Evolutionary conservation across 2,329 filamentous ascomycete species (phyloP), one percentile per base, ranked within the genome.

Genomic region (Orbilia quercus): DNA sequence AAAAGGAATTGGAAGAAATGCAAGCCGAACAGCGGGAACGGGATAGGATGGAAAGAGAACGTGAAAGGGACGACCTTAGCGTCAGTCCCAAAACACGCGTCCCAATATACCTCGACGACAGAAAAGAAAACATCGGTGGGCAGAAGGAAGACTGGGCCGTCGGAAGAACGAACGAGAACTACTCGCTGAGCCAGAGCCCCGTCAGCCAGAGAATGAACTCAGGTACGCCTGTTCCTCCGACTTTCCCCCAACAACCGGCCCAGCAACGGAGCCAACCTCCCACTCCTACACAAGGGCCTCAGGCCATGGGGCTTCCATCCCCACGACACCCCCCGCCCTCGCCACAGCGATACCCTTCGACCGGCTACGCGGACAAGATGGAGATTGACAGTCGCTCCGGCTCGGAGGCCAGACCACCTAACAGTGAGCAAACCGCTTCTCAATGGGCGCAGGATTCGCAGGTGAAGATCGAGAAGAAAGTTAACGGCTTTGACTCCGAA

Each of bases 51-150:
- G 67, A 72, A 16, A 59, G 59, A 28, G 67, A 64, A 50, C 59
- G 59, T 38, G 90, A 91, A 74, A 83, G 85, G 54, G 91, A 31
- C 9, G 28, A 89, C 79, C 80, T 90, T 59, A 93, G 90, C 78
- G 87, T 94, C 55, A 94, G 90, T 79, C 91, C 91, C 28, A 92
- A 91, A 81, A 92, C 90, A 36, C 84, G 86, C 75, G 82, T 89
- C 14, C 82, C 84, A 51, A 58, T 73, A 50, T 77, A 76, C 64
- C 62, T 75, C 16, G 70, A 74, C 18, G 70, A 62, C 7, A 40
- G 57, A 14, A 74, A 67, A 31, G 62, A 67, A 6, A 53, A 48
- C 20, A n/a, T 55, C 20, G 48, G 48, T 22, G 44, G 67, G n/a
- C 70, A 67, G 25, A 66, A 74, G 54, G 70, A 74, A 45, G 70